Conservation (phyloP, 352 stramenopile genomes). For the Pythium rishiriense region DNA sequence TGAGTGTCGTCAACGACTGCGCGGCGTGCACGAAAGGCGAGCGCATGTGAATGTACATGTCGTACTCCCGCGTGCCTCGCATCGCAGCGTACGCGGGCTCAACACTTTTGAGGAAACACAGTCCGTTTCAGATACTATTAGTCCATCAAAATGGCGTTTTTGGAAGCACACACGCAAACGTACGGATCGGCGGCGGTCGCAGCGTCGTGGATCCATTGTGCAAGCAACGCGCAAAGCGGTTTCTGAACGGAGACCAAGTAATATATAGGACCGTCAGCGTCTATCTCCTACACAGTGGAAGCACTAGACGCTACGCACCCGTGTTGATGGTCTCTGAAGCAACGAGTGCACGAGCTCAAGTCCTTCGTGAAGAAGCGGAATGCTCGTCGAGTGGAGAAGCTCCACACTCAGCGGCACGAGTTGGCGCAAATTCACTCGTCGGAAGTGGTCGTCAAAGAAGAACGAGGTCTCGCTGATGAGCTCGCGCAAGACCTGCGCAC, state of each 20-base stretch:
- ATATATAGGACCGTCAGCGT: no score
- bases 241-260: slow-evolving; percentile 26
- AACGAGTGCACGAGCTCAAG: slow-evolving; percentile 59
- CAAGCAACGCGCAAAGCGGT: slow-evolving; percentile 40
- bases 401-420: slow-evolving; percentile 39
- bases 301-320: neutral
- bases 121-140: neutral
- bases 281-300: no score
- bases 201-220: slow-evolving; percentile 38
- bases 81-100: slow-evolving; percentile 38
- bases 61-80: slow-evolving; percentile 47
- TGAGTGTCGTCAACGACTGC: slow-evolving; percentile 51
- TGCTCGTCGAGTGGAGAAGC: slow-evolving; percentile 37
- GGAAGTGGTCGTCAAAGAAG: slow-evolving; percentile 44
- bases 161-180: neutral
- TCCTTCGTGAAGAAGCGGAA: slow-evolving; percentile 58
- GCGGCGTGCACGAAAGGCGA: slow-evolving; percentile 49
- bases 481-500: slow-evolving; percentile 59
- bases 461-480: slow-evolving; percentile 56
- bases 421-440: slow-evolving; percentile 32
- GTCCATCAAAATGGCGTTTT: neutral
- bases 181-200: slow-evolving; percentile 43
- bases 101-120: slow-evolving; percentile 14
- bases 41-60: slow-evolving; percentile 54
- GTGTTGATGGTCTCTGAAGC: slow-evolving; percentile 27